Evolutionary conservation across 1,284 basidiomycete genomes (phyloP), one percentile per base, ranked within the genome.

Genomic region (Heterobasidion parviporum): DNA sequence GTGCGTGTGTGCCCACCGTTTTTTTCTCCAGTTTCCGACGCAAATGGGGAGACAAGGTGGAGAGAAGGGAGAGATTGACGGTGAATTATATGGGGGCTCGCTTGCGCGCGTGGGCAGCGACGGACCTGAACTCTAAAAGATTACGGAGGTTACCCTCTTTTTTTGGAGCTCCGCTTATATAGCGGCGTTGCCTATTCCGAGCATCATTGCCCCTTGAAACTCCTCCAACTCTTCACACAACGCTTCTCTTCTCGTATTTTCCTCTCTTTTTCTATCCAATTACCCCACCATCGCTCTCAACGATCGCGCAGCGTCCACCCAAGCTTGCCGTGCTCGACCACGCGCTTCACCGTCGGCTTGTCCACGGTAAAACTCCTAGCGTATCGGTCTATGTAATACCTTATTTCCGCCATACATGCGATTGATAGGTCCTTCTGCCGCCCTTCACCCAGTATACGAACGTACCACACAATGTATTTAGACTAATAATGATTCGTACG

Each of bases 111-210:
- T 48, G 46, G 54, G n/a, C 26, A 49, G 54, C 33, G 50, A 44
- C 47, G 35, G 38, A 49, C 53, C 45, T 55, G 54, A 80, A 77
- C 71, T 75, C 72, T 74, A 74, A 77, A 75, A 68, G 64, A 64
- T 61, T 59, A 63, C 57, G 57, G 54, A 50, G 54, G 77, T 77
- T 74, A 75, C 79, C 82, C 80, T 76, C 74, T 68, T 74, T 74
- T 70, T 70, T 50, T 41, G 57, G 64, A 61, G 58, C 63, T 64
- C 66, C 66, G 66, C 55, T 41, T 35, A 34, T 34, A 52, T 52
- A 47, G 34, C 55, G 38, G 38, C 38, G 32, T 56, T 32, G 9
- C 33, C 49, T 16, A 51, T 38, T 53, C 33, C 34, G 16, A 32
- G 36, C 45, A 55, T 54, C 57, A 60, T 50, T 50, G 62, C 62